Conservation (phyloP, 495 filamentous ascomycete genomes). For the Aspergillus asperescens region DNA sequence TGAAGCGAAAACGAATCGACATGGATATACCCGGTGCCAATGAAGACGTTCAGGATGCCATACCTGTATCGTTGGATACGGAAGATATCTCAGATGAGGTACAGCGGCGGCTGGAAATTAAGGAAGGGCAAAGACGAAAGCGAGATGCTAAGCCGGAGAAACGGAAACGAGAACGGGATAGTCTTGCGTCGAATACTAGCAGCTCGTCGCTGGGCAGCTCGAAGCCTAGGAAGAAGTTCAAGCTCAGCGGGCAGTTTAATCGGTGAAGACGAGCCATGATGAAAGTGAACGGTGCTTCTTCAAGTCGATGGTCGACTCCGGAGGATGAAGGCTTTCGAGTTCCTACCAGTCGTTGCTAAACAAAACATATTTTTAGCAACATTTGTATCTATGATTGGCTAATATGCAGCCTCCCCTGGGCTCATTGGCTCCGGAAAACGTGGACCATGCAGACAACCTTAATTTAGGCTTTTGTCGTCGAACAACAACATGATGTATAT, state of each 20-base stretch:
- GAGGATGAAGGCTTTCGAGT: neutral
- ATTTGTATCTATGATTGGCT: too few species aligned
- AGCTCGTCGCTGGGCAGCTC: constrained; percentile 14
- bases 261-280: neutral
- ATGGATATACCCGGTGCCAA: constrained; percentile 13
- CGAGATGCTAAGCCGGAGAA: constrained; percentile 30
- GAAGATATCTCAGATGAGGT: constrained; percentile 47
- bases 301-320: neutral
- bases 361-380: too few species aligned
- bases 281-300: neutral
- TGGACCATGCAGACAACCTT: too few species aligned
- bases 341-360: too few species aligned
- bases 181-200: constrained; percentile 30
- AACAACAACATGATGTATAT: too few species aligned
- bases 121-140: constrained; percentile 33
- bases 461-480: too few species aligned
- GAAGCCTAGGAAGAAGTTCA: constrained; percentile 27
- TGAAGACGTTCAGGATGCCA: constrained; percentile 18
- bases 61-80: constrained; percentile 31
- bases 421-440: too few species aligned
- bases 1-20: constrained; percentile 25
- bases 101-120: constrained; percentile 36
- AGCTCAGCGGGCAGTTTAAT: neutral
- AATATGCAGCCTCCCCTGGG: too few species aligned
- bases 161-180: constrained; percentile 39